Evolutionary conservation across 768 basidiomycete genomes (phyloP).

Genomic region (Holtermannia corniformis): DNA sequence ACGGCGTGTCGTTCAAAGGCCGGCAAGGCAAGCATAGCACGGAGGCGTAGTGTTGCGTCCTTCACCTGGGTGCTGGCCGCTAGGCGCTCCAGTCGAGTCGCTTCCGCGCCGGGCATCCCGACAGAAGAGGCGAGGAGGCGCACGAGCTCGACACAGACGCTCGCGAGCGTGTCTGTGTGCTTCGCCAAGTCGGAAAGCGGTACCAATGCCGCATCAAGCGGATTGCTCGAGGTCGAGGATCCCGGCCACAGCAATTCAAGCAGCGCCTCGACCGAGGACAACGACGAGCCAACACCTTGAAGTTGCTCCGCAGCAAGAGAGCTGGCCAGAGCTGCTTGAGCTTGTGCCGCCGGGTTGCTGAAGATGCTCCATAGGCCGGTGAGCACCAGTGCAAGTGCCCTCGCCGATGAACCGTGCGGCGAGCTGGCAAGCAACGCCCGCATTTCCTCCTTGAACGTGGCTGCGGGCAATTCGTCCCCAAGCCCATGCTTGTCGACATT

Average conservation of each 20-base stretch:
- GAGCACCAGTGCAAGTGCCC: conserved; percentile 36
- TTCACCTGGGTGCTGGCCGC: conserved; percentile 11
- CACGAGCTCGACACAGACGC: conserved; percentile 35
- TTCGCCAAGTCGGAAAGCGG: conserved; percentile 13
- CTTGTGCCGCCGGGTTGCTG: conserved; percentile 18
- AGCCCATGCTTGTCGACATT: conserved; percentile 17
- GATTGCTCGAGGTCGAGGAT: conserved; percentile 5
- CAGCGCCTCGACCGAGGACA: conserved; percentile 29
- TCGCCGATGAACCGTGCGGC: conserved; percentile 26
- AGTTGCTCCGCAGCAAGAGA: conserved; percentile 33
- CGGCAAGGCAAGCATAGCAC: conserved; percentile 27
- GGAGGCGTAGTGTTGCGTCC: conserved; percentile 16
- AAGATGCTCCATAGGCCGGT: conserved; percentile 38
- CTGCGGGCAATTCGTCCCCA: conserved; percentile 9
- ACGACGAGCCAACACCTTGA: conserved; percentile 11
- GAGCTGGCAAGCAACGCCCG: conserved; percentile 19
- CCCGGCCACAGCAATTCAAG: conserved; percentile 30
- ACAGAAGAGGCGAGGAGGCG: conserved; percentile 20
- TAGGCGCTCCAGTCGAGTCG: conserved; percentile 4
- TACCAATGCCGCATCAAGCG: not conserved
- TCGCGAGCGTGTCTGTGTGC: conserved; percentile 33
- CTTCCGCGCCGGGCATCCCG: not conserved
- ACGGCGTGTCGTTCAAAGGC: conserved; percentile 21
- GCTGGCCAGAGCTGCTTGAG: conserved; percentile 31
- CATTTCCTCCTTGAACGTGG: conserved; percentile 33